Percentiles rank a stretch among this genome's conserved stretches.
phyloP scores from a whole-genome alignment of 441 rosid genomes.

The Gossypium davidsonii region DNA sequence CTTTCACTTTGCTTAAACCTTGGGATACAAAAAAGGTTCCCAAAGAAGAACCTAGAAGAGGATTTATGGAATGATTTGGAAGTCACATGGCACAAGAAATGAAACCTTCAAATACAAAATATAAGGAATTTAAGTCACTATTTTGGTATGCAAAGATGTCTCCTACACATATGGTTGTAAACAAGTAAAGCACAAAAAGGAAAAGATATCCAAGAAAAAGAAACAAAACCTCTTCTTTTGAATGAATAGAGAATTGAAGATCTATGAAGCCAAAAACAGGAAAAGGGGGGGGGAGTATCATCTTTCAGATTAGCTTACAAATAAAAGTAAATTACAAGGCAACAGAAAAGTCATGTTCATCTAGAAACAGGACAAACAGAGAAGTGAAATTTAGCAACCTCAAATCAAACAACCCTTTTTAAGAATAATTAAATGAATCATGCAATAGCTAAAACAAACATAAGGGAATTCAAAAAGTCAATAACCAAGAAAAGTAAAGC shows the following conservation, averaged over 20 bases:
- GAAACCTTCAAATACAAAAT: neutral
- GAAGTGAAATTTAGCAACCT: neutral
- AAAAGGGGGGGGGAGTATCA: neutral
- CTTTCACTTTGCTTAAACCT: neutral
- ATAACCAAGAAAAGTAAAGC: neutral
- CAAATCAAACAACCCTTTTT: neutral
- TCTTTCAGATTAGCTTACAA: neutral
- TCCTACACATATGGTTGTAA: neutral
- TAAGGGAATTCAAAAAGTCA: neutral
- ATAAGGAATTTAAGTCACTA: neutral
- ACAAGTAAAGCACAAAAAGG: neutral
- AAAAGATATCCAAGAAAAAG: neutral
- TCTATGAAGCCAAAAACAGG: neutral
- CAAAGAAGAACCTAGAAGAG: neutral
- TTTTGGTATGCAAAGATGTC: neutral
- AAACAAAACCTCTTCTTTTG: neutral
- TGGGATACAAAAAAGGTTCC: neutral
- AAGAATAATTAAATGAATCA: neutral
- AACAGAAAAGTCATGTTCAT: neutral
- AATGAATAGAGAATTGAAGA: neutral
- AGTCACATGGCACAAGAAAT: neutral
- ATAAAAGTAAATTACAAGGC: neutral
- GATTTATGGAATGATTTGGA: neutral
- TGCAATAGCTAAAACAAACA: neutral
- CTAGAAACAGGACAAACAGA: neutral